These are phyloP conservation scores for Colletotrichum sp. DNA, from an alignment of 2,329 filamentous ascomycete species.

Conservation along the genomic window DNA sequence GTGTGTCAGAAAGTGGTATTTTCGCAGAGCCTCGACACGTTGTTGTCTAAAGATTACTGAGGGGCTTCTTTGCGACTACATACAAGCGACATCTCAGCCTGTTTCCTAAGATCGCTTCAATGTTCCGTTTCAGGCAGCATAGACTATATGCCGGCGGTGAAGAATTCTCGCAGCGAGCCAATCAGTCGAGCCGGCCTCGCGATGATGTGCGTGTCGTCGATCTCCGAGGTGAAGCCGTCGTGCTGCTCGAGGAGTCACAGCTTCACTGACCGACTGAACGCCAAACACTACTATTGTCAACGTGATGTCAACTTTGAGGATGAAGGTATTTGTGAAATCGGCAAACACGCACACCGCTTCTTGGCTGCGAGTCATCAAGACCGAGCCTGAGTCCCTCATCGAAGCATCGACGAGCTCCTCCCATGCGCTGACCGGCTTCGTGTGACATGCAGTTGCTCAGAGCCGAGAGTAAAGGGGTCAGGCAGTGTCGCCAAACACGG, in stretches of 20 bases:
- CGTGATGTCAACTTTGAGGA: background rate
- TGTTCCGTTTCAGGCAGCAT: background rate
- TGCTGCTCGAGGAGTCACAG: background rate
- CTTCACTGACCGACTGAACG: background rate
- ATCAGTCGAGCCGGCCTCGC: background rate
- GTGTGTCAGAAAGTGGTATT: background rate
- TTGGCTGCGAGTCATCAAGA: background rate
- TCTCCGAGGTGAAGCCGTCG: slow-evolving; percentile 11
- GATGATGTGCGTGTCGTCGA: background rate
- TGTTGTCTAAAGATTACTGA: background rate
- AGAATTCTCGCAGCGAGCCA: background rate
- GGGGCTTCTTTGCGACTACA: background rate
- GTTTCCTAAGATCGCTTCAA: background rate
- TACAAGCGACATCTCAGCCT: background rate
- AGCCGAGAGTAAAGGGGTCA: background rate
- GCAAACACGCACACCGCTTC: background rate
- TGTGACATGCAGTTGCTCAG: background rate
- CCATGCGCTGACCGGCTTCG: background rate
- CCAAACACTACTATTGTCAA: background rate
- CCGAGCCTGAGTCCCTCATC: background rate
- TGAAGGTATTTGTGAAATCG: no score
- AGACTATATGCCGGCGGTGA: background rate
- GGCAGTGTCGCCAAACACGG: background rate
- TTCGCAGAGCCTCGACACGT: background rate
- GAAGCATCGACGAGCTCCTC: background rate